Evolutionary conservation across 805 yeast species (phyloP), one percentile per base, ranked within the genome.

Genomic region (Myxozyma monticola): DNA sequence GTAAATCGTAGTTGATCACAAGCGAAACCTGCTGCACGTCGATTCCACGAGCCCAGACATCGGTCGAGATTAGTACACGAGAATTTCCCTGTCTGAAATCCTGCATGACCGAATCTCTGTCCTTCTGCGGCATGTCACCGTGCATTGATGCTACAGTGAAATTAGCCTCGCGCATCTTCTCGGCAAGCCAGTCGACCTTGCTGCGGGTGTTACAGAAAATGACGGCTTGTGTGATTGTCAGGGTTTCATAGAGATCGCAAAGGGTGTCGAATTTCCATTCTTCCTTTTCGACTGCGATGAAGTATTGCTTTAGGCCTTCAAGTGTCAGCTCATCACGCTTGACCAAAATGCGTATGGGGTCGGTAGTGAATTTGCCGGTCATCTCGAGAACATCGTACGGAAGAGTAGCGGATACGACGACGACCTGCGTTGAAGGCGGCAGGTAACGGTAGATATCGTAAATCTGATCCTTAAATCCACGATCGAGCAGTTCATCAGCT

Each of bases 11-110:
- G 77, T 90, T 90, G 60, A 90, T 87, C 58, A 90, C 98, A 61
- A 91, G 78, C 28, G 96, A 88, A 50, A 90, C 96, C 75, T 90
- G 98, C 75, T 90, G 98, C 47, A 90, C 96, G 74, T 90, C 98
- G 61, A 90, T 90, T 72, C 98, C 98, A 74, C 98, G 83, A 33
- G 98, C 97, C 83, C 90, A 88, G 59, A 90, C 86, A 71, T 90
- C 97, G 47, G 98, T 90, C 31, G 96, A 80, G 61, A 90, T 91
- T 66, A 91, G 76, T 46, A 91, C 91, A 68, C 98, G 81, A 31
- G 97, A 88, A 56, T 88, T 84, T 51, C 98, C 98, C 44, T 89
- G 80, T 71, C 99, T 80, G 76, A 91, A 91, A 72, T 91, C 97
- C 68, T 84, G 81, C 99, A 91, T 93, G 68, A 93, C 84, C 66